Percentiles rank a stretch among this genome's conserved stretches.
These are phyloP conservation scores for Chrysoporthe austroafricana DNA, from an alignment of 2,329 filamentous ascomycete species.

Conservation along the genomic window DNA sequence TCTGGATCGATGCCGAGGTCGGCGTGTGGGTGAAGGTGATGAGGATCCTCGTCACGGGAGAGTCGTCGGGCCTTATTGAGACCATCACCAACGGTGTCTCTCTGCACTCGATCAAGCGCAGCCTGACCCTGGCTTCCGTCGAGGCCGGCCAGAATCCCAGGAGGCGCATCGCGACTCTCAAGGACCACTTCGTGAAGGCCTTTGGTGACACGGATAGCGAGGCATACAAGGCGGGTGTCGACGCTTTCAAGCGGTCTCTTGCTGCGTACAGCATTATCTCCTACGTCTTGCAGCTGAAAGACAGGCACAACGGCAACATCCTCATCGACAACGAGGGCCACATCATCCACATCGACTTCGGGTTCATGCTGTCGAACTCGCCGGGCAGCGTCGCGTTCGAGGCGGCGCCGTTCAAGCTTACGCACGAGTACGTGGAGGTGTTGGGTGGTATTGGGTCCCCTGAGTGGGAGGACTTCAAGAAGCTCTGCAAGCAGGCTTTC, in stretches of 20 bases:
- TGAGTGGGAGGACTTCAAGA: slow-evolving; percentile 77
- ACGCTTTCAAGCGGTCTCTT: slow-evolving; percentile 80
- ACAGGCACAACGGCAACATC: slow-evolving; percentile 85
- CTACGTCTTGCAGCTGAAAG: slow-evolving; percentile 83
- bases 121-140: slow-evolving; percentile 74
- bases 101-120: slow-evolving; percentile 83
- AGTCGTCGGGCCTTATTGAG: slow-evolving; percentile 82
- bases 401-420: slow-evolving; percentile 82
- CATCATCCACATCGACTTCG: slow-evolving; percentile 88
- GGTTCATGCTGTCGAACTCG: slow-evolving; percentile 87
- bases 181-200: slow-evolving; percentile 80
- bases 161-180: slow-evolving; percentile 77
- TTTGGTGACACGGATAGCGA: slow-evolving; percentile 74
- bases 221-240: slow-evolving; percentile 71
- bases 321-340: slow-evolving; percentile 85
- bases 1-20: slow-evolving; percentile 75
- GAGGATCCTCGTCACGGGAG: slow-evolving; percentile 84
- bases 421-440: slow-evolving; percentile 84
- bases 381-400: slow-evolving; percentile 85
- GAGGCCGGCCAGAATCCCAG: slow-evolving; percentile 74
- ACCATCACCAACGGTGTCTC: slow-evolving; percentile 89
- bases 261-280: slow-evolving; percentile 86
- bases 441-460: slow-evolving; percentile 72
- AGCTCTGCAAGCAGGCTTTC: slow-evolving; percentile 80
- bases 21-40: slow-evolving; percentile 89